Conservation (phyloP, 345 rosid genomes). For the Acer saccharum region DNA sequence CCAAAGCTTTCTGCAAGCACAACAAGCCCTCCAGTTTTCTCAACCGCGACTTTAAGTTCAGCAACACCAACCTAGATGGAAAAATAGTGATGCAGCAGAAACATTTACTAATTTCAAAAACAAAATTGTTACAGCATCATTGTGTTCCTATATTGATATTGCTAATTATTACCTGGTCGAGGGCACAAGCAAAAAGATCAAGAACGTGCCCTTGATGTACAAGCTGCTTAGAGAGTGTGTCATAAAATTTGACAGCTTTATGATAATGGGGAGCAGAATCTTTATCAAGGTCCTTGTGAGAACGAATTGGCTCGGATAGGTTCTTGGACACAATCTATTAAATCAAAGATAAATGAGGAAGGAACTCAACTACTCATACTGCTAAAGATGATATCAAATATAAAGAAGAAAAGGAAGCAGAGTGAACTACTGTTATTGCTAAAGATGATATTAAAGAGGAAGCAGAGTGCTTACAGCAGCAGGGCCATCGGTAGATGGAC, state of each 20-base stretch:
- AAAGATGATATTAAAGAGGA: not conserved
- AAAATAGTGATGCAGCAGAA: conserved; percentile 1
- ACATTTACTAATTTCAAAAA: not conserved
- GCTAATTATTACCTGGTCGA: conserved; percentile 65
- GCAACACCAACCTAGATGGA: conserved; percentile 81
- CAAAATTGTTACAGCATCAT: not conserved
- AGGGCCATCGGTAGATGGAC: conserved; percentile 87
- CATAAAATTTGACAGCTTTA: conserved; percentile 81
- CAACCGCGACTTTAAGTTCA: conserved; percentile 91
- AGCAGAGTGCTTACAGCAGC: conserved; percentile 64
- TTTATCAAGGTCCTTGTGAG: conserved; percentile 92
- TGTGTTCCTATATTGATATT: not conserved
- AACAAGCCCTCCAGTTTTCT: conserved; percentile 92
- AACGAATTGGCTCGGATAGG: conserved; percentile 91
- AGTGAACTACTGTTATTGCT: not conserved
- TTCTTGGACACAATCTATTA: conserved; percentile 76
- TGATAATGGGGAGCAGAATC: conserved; percentile 80
- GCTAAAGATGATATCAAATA: not conserved
- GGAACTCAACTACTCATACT: not conserved
- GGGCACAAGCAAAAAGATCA: conserved; percentile 93
- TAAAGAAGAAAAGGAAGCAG: conserved; percentile 1
- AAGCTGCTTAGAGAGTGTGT: conserved; percentile 82
- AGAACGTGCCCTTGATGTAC: conserved; percentile 98
- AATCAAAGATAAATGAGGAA: not conserved
- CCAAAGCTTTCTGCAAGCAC: conserved; percentile 99